Percentiles rank a stretch among this genome's conserved stretches.
These are phyloP conservation scores for Apiospora marii DNA, from an alignment of 2,329 filamentous ascomycete species.

Conservation along the genomic window DNA sequence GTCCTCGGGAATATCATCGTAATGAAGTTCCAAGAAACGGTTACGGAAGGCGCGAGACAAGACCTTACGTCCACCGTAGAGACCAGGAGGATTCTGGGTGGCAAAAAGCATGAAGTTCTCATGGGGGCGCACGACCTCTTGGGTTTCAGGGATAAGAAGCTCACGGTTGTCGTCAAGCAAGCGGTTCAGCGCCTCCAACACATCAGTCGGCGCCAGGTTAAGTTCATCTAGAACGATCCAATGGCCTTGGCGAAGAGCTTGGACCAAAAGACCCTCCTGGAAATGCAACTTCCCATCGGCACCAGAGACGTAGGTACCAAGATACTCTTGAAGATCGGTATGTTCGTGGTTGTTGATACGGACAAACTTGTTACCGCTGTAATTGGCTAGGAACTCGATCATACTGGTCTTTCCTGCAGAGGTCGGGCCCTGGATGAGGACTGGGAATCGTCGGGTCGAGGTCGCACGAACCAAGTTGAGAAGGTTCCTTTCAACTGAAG, in stretches of 20 bases:
- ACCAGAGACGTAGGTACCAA: slow-evolving; percentile 92
- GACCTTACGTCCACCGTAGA: slow-evolving; percentile 94
- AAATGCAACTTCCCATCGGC: slow-evolving; percentile 85
- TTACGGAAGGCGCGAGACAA: slow-evolving; percentile 96
- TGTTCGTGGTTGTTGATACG: slow-evolving; percentile 99
- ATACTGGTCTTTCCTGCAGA: slow-evolving; percentile 99
- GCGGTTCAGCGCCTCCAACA: slow-evolving; percentile 94
- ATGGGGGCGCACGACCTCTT: slow-evolving; percentile 91
- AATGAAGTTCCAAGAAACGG: slow-evolving; percentile 94
- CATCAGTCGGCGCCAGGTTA: slow-evolving; percentile 95
- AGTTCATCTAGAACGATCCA: slow-evolving; percentile 99
- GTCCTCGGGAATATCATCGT: slow-evolving; percentile 95
- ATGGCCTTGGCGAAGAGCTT: slow-evolving; percentile 89
- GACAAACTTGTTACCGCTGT: slow-evolving; percentile 95
- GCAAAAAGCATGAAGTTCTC: slow-evolving; percentile 98
- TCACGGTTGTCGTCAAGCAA: slow-evolving; percentile 96
- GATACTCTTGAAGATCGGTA: slow-evolving; percentile 96
- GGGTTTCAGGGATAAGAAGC: slow-evolving; percentile 93
- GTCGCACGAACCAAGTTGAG: slow-evolving; percentile 93
- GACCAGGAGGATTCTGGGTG: slow-evolving; percentile 93
- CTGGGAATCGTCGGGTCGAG: slow-evolving; percentile 89
- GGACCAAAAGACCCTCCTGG: slow-evolving; percentile 92
- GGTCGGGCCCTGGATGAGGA: slow-evolving; percentile 95
- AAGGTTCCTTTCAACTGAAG: slow-evolving; percentile 93
- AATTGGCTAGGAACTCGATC: slow-evolving; percentile 98